These are phyloP conservation scores for Penicilliopsis zonata DNA, from an alignment of 495 filamentous ascomycete species.

Conservation along the genomic window DNA sequence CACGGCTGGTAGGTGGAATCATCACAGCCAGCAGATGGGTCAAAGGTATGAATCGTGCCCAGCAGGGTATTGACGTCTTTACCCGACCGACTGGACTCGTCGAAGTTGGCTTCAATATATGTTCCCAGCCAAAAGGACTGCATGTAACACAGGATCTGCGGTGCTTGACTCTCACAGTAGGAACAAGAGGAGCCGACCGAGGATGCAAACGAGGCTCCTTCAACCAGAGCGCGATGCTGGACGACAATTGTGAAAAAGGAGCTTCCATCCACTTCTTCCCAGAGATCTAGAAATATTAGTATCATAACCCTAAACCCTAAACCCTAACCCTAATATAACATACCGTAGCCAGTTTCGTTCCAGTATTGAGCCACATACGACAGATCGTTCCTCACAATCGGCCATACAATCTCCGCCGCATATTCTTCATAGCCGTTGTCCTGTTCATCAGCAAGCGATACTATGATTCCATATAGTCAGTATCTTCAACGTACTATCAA, in stretches of 20 bases:
- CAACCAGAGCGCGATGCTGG: constrained; percentile 44
- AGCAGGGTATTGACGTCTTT: constrained; percentile 48
- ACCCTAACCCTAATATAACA: too few relatives aligned
- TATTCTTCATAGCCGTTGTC: constrained; percentile 27
- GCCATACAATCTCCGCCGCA: constrained; percentile 31
- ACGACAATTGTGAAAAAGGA: constrained; percentile 49
- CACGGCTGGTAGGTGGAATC: constrained; percentile 37
- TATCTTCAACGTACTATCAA: constrained; percentile 10
- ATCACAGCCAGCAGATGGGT: constrained; percentile 34
- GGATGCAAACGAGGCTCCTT: constrained; percentile 45
- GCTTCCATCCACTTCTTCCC: constrained; percentile 54
- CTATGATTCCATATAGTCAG: not conserved
- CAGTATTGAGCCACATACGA: constrained; percentile 61
- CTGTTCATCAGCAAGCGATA: constrained; percentile 1
- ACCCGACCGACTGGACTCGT: constrained; percentile 35
- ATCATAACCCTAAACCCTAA: too few relatives aligned
- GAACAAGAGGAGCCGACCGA: constrained; percentile 26
- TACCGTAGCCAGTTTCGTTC: constrained; percentile 28
- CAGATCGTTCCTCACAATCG: constrained; percentile 43
- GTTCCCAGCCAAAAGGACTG: constrained; percentile 48
- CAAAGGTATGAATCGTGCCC: constrained; percentile 46
- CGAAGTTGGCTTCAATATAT: constrained; percentile 40
- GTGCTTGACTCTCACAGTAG: constrained; percentile 40
- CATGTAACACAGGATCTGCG: constrained; percentile 46
- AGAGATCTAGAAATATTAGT: constrained; percentile 42